Evolutionary conservation across 352 stramenopile species (phyloP).

Genomic region (Albugo laibachii): DNA sequence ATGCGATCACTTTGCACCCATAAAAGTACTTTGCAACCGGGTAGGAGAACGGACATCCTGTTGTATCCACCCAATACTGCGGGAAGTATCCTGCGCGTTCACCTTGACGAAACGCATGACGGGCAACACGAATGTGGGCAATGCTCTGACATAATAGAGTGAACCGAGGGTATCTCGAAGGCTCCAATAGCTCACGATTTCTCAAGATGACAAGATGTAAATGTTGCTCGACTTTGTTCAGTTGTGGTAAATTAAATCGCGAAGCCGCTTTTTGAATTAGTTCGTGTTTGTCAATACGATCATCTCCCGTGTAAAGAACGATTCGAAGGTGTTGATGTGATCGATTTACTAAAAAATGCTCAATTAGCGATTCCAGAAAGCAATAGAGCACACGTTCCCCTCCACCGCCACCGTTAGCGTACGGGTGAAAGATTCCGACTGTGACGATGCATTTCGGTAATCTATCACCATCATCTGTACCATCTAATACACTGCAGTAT

Average conservation of each 20-base stretch:
- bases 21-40: conserved; percentile 76
- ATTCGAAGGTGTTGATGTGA: conserved; percentile 13
- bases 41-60: conserved; percentile 94
- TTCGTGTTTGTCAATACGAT: conserved; percentile 30
- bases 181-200: conserved; percentile 48
- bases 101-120: conserved; percentile 60
- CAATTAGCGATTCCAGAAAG: conserved; percentile 74
- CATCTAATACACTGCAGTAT: no score
- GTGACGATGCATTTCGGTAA: conserved; percentile 10
- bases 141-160: conserved; percentile 93
- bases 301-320: conserved; percentile 61
- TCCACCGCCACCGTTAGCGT: conserved; percentile 88
- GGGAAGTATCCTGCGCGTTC: conserved; percentile 18
- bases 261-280: conserved; percentile 61
- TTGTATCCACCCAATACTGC: conserved; percentile 95
- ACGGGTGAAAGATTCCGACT: conserved; percentile 89
- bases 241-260: conserved; percentile 75
- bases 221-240: conserved; percentile 25
- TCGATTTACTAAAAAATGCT: conserved; percentile 14
- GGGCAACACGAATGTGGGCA: conserved; percentile 82
- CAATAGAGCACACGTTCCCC: conserved; percentile 98
- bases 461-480: no score
- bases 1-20: conserved; percentile 79
- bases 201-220: conserved; percentile 60
- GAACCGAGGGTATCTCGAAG: conserved; percentile 68